Evolutionary conservation across 306 rosid species (phyloP).

Genomic region (Dryas octopetala): DNA sequence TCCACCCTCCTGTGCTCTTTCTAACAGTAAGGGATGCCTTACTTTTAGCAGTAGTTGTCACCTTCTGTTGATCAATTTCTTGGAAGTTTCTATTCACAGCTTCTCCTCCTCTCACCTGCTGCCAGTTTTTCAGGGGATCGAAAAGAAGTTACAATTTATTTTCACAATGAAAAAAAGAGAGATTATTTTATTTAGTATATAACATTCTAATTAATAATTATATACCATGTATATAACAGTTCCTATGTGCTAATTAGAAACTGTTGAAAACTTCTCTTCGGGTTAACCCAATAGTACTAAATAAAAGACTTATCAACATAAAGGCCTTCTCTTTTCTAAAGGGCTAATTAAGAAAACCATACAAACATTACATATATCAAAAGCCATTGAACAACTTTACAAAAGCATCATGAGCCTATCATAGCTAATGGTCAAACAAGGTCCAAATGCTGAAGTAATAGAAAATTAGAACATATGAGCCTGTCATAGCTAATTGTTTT

Average conservation of each 20-base stretch:
- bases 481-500: too few species aligned
- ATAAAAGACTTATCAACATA: background rate
- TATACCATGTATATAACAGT: too few species aligned
- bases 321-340: background rate
- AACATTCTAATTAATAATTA: too few species aligned
- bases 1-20: constrained; percentile 34
- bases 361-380: too few species aligned
- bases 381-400: too few species aligned
- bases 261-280: background rate
- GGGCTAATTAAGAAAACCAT: too few species aligned
- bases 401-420: too few species aligned
- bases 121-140: background rate
- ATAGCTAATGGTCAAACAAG: too few species aligned
- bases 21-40: background rate
- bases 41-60: background rate
- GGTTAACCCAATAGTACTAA: background rate
- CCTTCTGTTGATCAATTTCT: constrained; percentile 6
- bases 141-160: background rate
- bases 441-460: too few species aligned
- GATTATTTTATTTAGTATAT: too few species aligned
- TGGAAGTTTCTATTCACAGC: constrained; percentile 15
- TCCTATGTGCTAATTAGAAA: too few species aligned
- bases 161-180: background rate
- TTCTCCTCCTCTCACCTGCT: constrained; percentile 35
- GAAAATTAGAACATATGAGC: too few species aligned